These are phyloP conservation scores for Hygrocybe coccinea DNA, from an alignment of 768 basidiomycete species.

Conservation along the genomic window DNA sequence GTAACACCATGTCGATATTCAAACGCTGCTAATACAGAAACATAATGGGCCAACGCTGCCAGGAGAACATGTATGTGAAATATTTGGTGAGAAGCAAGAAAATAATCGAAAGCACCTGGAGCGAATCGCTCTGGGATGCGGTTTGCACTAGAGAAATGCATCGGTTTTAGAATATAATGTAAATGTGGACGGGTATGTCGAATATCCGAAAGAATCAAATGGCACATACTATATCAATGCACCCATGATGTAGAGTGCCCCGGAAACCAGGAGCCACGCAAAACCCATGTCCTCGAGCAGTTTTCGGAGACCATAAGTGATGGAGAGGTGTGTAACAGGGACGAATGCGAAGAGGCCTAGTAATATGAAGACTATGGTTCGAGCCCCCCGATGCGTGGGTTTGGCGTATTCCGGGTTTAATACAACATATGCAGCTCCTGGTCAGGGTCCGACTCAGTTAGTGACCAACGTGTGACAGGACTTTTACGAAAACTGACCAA, in stretches of 20 bases:
- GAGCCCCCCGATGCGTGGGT: conserved; percentile 67
- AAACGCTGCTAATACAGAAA: conserved; percentile 50
- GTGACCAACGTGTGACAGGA: conserved; percentile 15
- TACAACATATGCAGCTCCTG: conserved; percentile 71
- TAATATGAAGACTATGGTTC: conserved; percentile 73
- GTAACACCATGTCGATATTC: conserved; percentile 50
- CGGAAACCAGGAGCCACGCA: conserved; percentile 63
- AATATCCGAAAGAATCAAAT: conserved; percentile 14
- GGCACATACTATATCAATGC: conserved; percentile 75
- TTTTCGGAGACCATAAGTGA: conserved; percentile 52
- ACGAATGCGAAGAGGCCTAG: conserved; percentile 68
- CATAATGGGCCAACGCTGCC: conserved; percentile 66
- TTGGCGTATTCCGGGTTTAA: conserved; percentile 74
- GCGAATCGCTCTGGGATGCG: conserved; percentile 71
- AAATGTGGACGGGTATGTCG: conserved; percentile 6
- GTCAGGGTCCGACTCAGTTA: conserved; percentile 16
- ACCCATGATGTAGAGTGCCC: conserved; percentile 70
- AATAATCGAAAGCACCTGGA: conserved; percentile 76
- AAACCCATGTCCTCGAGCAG: conserved; percentile 63
- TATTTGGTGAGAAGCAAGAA: conserved; percentile 82
- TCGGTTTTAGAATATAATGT: not conserved
- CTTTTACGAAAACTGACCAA: conserved; percentile 43
- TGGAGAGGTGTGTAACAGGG: conserved; percentile 62
- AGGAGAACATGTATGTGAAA: conserved; percentile 79
- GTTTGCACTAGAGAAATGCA: conserved; percentile 54